A percentile compares a stretch with the other conserved stretches of the same genome.
phyloP scores from a whole-genome alignment of 2,329 filamentous ascomycete genomes.

The Bipolaris sorokiniana region DNA sequence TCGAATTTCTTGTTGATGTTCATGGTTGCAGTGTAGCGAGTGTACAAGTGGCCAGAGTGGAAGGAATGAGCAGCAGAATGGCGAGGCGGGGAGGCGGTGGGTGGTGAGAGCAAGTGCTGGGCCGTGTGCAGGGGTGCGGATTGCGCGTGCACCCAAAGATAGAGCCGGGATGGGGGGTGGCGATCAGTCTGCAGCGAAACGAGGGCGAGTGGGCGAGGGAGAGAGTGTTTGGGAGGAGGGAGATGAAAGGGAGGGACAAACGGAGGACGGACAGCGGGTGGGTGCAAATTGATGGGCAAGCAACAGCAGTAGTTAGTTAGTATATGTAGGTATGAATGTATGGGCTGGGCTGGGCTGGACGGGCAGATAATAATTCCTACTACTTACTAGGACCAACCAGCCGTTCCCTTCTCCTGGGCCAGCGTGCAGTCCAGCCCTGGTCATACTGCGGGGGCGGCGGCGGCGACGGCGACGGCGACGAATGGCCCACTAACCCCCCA shows the following conservation, averaged over 20 bases:
- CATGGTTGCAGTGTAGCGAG: constrained; percentile 49
- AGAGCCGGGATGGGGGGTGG: constrained; percentile 4
- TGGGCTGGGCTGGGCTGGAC: too few relatives aligned
- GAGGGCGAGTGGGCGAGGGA: neutral
- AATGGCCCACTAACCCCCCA: too few relatives aligned
- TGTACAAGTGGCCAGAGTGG: constrained; percentile 1
- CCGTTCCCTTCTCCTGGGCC: too few relatives aligned
- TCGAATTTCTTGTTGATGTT: constrained; percentile 87
- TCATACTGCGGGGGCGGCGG: too few relatives aligned
- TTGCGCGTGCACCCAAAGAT: constrained; percentile 18
- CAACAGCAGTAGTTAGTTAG: too few relatives aligned
- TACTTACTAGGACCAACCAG: too few relatives aligned
- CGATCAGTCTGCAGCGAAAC: constrained; percentile 10
- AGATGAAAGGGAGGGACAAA: neutral
- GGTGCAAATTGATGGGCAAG: too few relatives aligned
- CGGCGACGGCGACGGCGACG: too few relatives aligned
- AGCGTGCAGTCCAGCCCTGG: too few relatives aligned
- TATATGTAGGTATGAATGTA: too few relatives aligned
- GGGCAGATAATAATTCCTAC: too few relatives aligned
- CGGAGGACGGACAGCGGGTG: constrained; percentile 12
- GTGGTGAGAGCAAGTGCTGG: constrained; percentile 20
- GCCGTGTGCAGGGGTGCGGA: constrained; percentile 24
- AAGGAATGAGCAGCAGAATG: constrained; percentile 9
- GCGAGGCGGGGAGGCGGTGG: constrained; percentile 20
- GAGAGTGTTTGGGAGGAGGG: neutral